These are phyloP conservation scores for Ambrosia trifida DNA, from an alignment of 129 eudicot species.

Conservation along the genomic window DNA sequence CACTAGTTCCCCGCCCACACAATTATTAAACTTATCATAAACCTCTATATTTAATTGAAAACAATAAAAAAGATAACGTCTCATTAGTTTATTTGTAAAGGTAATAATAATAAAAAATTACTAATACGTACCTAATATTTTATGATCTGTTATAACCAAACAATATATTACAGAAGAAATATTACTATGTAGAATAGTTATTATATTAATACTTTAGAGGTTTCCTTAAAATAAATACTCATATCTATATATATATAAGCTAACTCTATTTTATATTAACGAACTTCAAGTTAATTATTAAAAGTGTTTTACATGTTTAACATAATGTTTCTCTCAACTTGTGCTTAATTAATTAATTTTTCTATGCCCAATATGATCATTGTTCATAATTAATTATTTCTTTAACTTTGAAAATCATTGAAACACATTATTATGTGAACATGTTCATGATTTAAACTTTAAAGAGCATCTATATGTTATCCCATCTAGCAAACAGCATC, in stretches of 20 bases:
- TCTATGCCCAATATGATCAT: conserved; percentile 15
- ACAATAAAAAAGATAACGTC: neutral
- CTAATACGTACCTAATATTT: conserved; percentile 1
- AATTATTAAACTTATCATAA: conserved; percentile 23
- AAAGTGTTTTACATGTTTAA: conserved; percentile 24
- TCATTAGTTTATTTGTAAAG: conserved; percentile 8
- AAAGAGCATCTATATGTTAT: conserved; percentile 16
- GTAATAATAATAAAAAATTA: neutral
- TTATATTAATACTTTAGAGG: conserved; percentile 8
- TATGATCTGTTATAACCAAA: neutral
- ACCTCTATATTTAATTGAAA: conserved; percentile 11
- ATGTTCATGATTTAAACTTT: conserved; percentile 5
- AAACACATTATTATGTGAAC: conserved; percentile 18
- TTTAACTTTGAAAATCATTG: conserved; percentile 27
- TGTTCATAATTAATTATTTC: conserved; percentile 14
- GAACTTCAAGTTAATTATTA: conserved; percentile 21
- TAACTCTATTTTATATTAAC: conserved; percentile 7
- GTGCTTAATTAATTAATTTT: conserved; percentile 21
- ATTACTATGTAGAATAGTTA: conserved; percentile 3
- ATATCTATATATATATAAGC: neutral
- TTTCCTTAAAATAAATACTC: neutral
- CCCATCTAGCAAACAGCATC: neutral
- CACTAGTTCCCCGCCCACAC: conserved; percentile 34
- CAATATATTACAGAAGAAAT: neutral
- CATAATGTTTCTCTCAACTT: conserved; percentile 25